These are phyloP conservation scores for Candida takata DNA, from an alignment of 805 yeast species.

Conservation along the genomic window DNA sequence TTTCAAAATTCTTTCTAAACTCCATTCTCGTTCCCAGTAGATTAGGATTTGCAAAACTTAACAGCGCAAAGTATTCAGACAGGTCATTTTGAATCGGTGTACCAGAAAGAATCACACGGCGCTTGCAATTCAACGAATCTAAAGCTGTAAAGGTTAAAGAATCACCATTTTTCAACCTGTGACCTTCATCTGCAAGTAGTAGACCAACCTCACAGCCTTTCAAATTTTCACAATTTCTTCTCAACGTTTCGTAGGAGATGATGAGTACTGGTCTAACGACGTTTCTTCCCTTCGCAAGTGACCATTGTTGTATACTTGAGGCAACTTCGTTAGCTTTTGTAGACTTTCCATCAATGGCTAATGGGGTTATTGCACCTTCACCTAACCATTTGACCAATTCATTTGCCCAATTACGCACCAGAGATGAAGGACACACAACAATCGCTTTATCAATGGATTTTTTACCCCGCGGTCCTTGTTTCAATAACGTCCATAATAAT, in stretches of 20 bases:
- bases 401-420: slow-evolving; percentile 96
- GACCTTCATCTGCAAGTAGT: slow-evolving; percentile 82
- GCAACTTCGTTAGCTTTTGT: slow-evolving; percentile 66
- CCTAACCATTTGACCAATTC: slow-evolving; percentile 95
- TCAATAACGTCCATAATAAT: slow-evolving; percentile 84
- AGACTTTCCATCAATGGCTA: slow-evolving; percentile 88
- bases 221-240: slow-evolving; percentile 75
- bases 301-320: slow-evolving; percentile 72
- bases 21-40: slow-evolving; percentile 77
- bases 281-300: slow-evolving; percentile 77
- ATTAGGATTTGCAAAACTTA: slow-evolving; percentile 93
- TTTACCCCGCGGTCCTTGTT: slow-evolving; percentile 78
- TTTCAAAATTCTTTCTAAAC: slow-evolving; percentile 79
- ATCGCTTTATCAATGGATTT: slow-evolving; percentile 83
- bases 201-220: slow-evolving; percentile 78
- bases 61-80: slow-evolving; percentile 84
- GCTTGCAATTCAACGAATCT: slow-evolving; percentile 71
- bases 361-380: slow-evolving; percentile 77
- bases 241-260: slow-evolving; percentile 86
- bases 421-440: slow-evolving; percentile 90
- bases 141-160: slow-evolving; percentile 85
- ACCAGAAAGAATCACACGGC: slow-evolving; percentile 91
- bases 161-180: slow-evolving; percentile 80
- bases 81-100: slow-evolving; percentile 96
- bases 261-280: slow-evolving; percentile 91